phyloP scores from a whole-genome alignment of 768 basidiomycete genomes.

The Agrocybe praecox region DNA sequence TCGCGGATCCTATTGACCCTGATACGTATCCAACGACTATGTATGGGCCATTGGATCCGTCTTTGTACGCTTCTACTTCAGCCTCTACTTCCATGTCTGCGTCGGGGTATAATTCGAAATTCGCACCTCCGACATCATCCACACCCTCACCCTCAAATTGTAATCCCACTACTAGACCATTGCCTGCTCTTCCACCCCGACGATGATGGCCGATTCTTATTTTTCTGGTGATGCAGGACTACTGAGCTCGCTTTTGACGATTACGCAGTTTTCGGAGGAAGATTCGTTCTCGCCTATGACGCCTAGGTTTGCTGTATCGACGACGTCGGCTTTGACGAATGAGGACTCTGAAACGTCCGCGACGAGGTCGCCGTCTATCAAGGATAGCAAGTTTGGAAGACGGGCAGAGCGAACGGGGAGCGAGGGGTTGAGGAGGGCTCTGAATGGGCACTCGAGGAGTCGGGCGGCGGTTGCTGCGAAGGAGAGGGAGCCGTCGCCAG shows the following conservation, averaged over 20 bases:
- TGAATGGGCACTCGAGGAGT: conserved; percentile 14
- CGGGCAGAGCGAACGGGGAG: conserved; percentile 24
- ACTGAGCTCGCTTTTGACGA: conserved; percentile 5
- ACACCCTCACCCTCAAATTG: background rate
- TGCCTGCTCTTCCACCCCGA: no score
- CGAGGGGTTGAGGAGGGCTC: conserved; percentile 23
- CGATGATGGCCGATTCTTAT: background rate
- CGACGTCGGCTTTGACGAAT: no score
- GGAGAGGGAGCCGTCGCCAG: conserved; percentile 4
- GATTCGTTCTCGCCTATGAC: no score
- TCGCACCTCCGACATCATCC: background rate
- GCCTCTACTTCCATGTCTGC: no score
- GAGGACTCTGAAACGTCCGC: no score
- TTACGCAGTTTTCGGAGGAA: conserved; percentile 11
- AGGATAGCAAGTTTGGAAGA: conserved; percentile 24
- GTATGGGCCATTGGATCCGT: no score
- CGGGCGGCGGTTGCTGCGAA: no score
- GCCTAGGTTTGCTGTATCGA: no score
- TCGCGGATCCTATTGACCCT: conserved; percentile 35
- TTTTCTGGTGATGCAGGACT: background rate
- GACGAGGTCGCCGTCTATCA: conserved; percentile 9
- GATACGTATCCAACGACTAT: background rate
- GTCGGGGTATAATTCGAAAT: no score
- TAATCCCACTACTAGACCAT: no score
- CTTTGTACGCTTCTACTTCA: no score